These are phyloP conservation scores for Pseudogymnoascus sp. DNA, from an alignment of 2,329 filamentous ascomycete species.

Conservation along the genomic window DNA sequence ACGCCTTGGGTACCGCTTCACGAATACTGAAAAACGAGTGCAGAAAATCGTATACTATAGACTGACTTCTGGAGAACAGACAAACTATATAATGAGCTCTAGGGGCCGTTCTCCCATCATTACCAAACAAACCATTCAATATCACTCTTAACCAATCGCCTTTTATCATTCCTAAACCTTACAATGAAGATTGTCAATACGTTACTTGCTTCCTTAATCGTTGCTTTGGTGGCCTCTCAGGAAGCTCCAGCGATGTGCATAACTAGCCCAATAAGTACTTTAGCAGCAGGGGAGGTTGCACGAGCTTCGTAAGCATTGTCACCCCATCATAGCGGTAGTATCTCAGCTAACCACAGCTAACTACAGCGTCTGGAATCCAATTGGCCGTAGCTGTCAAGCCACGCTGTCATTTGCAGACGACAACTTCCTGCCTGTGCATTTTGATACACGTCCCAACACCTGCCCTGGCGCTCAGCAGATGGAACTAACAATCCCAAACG, in stretches of 20 bases:
- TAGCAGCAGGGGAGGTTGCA: neutral
- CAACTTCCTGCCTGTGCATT: neutral
- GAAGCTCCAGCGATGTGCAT: neutral
- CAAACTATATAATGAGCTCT: neutral
- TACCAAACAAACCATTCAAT: neutral
- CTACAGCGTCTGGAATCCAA: neutral
- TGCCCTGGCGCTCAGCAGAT: neutral
- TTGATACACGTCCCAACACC: neutral
- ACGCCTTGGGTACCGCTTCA: neutral
- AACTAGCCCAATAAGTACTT: neutral
- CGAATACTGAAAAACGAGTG: neutral
- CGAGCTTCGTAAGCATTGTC: neutral
- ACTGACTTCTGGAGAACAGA: neutral
- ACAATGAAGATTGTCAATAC: neutral
- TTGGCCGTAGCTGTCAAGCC: neutral
- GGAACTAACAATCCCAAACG: neutral
- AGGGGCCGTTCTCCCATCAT: neutral
- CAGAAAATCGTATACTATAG: neutral
- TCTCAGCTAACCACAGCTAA: neutral
- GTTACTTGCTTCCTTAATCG: neutral
- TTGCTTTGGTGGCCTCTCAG: neutral
- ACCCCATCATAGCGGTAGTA: neutral
- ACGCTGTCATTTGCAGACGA: neutral
- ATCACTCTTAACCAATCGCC: neutral
- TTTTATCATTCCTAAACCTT: neutral